phyloP scores from a whole-genome alignment of 1,284 basidiomycete genomes.

The Ustilago vetiveriae region DNA sequence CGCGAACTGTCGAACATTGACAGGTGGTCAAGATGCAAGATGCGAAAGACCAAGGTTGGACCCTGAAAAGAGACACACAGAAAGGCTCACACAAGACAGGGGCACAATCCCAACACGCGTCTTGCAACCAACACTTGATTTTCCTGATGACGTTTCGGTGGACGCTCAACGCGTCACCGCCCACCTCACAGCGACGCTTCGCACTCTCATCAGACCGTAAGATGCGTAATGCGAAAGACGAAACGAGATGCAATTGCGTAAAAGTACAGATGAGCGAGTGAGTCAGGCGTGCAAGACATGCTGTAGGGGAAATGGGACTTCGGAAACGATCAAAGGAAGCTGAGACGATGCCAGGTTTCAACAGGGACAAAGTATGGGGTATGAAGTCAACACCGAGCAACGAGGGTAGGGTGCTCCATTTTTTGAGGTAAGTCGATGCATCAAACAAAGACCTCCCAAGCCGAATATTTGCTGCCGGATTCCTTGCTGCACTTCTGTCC shows the following conservation, averaged over 20 bases:
- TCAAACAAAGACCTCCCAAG: conserved; percentile 33
- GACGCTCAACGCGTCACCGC: no score
- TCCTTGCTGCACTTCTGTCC: conserved; percentile 55
- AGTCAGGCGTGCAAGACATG: conserved; percentile 1
- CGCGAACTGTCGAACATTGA: no score
- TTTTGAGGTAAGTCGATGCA: neutral
- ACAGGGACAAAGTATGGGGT: no score
- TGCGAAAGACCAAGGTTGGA: conserved; percentile 6
- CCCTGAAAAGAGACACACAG: conserved; percentile 18
- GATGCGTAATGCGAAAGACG: no score
- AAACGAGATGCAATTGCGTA: conserved; percentile 14
- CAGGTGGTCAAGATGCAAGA: conserved; percentile 1
- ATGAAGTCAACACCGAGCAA: no score
- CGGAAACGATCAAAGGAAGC: neutral
- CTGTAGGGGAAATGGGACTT: neutral
- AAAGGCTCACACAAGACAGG: no score
- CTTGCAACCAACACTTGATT: conserved; percentile 8
- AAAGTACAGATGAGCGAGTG: conserved; percentile 27
- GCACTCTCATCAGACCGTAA: no score
- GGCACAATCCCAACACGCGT: no score
- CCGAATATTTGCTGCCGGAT: conserved; percentile 38
- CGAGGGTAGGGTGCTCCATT: no score
- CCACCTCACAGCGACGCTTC: no score
- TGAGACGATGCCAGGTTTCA: no score
- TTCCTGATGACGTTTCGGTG: no score